phyloP scores from a whole-genome alignment of 805 yeast species.

The Nakazawaea anatomiae region DNA sequence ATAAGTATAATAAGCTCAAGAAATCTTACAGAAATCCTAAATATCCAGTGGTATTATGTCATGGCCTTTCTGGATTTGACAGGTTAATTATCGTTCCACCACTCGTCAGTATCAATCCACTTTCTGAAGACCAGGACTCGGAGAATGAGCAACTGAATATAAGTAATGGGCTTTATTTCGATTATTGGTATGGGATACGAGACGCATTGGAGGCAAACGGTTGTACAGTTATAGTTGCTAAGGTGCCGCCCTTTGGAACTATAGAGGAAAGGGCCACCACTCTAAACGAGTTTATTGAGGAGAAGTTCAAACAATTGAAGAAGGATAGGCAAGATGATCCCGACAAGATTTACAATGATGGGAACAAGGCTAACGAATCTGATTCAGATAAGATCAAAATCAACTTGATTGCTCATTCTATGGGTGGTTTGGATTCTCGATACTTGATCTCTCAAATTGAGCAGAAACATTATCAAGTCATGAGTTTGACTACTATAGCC shows the following conservation, averaged over 20 bases:
- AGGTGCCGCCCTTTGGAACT: slow-evolving; percentile 78
- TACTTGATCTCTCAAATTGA: slow-evolving; percentile 58
- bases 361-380: slow-evolving; percentile 2
- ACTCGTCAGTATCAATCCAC: slow-evolving; percentile 1
- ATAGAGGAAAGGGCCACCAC: slow-evolving; percentile 62
- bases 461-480: slow-evolving; percentile 48
- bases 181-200: slow-evolving; percentile 81
- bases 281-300: slow-evolving; percentile 45
- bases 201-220: slow-evolving; percentile 57
- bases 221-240: slow-evolving; percentile 61
- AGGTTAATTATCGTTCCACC: slow-evolving; percentile 35
- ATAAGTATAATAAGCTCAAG: slow-evolving; percentile 24
- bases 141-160: slow-evolving; percentile 14
- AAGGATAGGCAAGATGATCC: slow-evolving; percentile 16
- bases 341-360: slow-evolving; percentile 17
- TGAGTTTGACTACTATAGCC: slow-evolving; percentile 74
- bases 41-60: slow-evolving; percentile 76
- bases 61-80: slow-evolving; percentile 84
- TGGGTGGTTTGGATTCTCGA: slow-evolving; percentile 91
- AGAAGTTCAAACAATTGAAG: slow-evolving; percentile 12
- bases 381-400: slow-evolving; percentile 39
- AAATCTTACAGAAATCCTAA: slow-evolving; percentile 52
- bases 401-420: slow-evolving; percentile 81
- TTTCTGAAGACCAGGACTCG: slow-evolving; percentile 13
- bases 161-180: slow-evolving; percentile 37